Conservation (phyloP, 257 asterid genomes). For the Sherardia arvensis region DNA sequence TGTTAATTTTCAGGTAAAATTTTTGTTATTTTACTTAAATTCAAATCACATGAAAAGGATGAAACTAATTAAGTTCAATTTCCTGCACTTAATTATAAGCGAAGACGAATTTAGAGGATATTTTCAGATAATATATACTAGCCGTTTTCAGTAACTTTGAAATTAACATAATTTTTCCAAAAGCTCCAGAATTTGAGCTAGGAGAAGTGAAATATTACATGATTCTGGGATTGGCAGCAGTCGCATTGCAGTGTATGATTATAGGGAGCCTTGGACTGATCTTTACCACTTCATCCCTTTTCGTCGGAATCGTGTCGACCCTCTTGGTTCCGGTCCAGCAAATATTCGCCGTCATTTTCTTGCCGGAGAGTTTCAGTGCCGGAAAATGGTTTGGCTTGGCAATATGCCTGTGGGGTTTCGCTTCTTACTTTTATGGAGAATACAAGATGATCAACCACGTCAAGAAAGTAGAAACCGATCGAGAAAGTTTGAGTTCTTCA, state of each 20-base stretch:
- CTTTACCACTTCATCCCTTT: slow-evolving; percentile 23
- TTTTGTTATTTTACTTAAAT: no score
- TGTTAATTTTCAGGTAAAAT: no score
- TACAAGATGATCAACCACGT: slow-evolving; percentile 9
- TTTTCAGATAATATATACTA: no score
- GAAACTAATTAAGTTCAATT: no score
- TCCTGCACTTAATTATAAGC: no score
- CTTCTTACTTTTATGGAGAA: slow-evolving; percentile 32
- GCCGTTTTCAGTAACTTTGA: no score
- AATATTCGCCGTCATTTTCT: slow-evolving; percentile 21
- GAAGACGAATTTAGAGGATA: no score
- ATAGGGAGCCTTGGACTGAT: slow-evolving; percentile 22
- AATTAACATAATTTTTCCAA: no score
- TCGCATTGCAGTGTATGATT: slow-evolving; percentile 19
- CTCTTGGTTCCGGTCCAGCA: slow-evolving; percentile 29
- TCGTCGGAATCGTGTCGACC: slow-evolving; percentile 23
- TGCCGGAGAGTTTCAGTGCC: slow-evolving; percentile 24
- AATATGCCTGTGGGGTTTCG: slow-evolving; percentile 30
- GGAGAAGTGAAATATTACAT: slow-evolving; percentile 21
- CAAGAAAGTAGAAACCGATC: background rate
- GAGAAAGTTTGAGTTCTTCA: background rate
- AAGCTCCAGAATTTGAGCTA: slow-evolving; percentile 21
- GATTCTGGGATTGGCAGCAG: slow-evolving; percentile 17
- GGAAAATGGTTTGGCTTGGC: slow-evolving; percentile 27
- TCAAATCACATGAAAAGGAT: no score